Conservation (phyloP, 768 basidiomycete species). For the Neoboletus brunneissimus region DNA sequence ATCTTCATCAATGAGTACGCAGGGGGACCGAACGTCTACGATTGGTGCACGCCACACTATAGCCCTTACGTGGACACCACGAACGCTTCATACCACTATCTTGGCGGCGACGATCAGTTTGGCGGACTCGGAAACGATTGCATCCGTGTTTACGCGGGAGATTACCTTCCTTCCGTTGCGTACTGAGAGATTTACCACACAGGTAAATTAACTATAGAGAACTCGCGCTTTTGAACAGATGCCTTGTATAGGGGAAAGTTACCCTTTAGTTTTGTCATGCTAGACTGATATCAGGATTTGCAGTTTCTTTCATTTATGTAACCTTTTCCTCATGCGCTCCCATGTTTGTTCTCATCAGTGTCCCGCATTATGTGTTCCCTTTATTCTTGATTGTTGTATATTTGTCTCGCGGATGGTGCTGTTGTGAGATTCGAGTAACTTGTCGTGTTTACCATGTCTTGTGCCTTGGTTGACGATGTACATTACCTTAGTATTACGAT, state of each 20-base stretch:
- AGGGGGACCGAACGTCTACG: constrained; percentile 13
- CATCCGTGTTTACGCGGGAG: constrained; percentile 16
- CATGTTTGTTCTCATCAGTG: background rate
- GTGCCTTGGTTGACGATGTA: constrained; percentile 3
- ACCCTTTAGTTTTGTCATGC: background rate
- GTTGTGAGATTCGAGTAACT: constrained; percentile 2
- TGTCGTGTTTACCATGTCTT: background rate
- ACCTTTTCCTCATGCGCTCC: constrained; percentile 1
- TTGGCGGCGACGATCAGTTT: constrained; percentile 1
- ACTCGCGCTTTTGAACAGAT: background rate
- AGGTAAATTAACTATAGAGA: constrained; percentile 1
- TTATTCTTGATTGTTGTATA: background rate
- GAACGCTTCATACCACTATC: constrained; percentile 12
- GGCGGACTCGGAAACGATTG: constrained; percentile 12
- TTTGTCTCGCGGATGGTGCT: background rate
- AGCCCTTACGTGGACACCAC: constrained; percentile 3
- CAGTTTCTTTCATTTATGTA: too few relatives aligned
- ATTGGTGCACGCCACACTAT: constrained; percentile 28
- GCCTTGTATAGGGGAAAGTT: background rate
- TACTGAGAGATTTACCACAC: constrained; percentile 11
- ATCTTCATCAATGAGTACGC: constrained; percentile 31
- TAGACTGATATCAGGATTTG: constrained; percentile 6
- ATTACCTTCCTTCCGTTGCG: constrained; percentile 17
- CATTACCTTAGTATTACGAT: background rate
- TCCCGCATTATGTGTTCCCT: background rate